Base-by-base conservation (phyloP, 2,329 filamentous ascomycete genomes). In the Pestalotiopsis sp. region DNA sequence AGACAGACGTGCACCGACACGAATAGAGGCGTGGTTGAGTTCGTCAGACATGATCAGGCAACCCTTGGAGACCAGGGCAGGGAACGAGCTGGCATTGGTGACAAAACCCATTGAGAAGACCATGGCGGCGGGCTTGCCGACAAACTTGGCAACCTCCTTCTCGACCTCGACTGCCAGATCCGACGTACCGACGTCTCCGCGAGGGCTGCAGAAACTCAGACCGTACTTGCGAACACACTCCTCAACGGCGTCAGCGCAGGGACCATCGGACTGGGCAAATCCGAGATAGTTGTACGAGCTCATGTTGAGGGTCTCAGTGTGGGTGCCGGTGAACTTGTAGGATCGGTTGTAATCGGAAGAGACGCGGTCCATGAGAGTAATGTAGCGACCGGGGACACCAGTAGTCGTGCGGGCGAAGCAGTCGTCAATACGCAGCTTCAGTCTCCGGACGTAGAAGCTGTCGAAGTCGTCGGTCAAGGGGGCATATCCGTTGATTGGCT, bases 281-380 rank as follows among this genome's bases (percentile, higher is more conserved):
- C 96, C 96, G 27, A 99, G 92, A 79, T 99, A 99, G 82, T 99
- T 99, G 87, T 99, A 99, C 1, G 96, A 99, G 84, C 95, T 98
- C 92, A 99, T 92, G 83, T 99, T 99, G 75, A 99, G 85, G 0
- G 96, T 98, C 81, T 99, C 94, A 1, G 95, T 98, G 69, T 90
- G 92, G 62, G 94, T 97, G 68, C 96, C 96, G 1, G 93, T 95
- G 80, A 94, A 91, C 78, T 93, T 89, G 85, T 97, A 99, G 69
- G 92, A 91, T 76, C 92, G 88, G 83, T 99, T 99, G 85, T 93
- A 94, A 78, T 99, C 94, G 78, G 95, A 89, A 2, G 95, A 97
- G 75, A 90, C 92, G 77, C 96, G 93, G 80, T 98, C 95, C 74
- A 98, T 88, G 52, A 99, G 86, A 27, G 93, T 98, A 76, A 99